Evolutionary conservation across 352 stramenopile species (phyloP), one percentile per base, ranked within the genome.

Genomic region (Phytophthora sp.): DNA sequence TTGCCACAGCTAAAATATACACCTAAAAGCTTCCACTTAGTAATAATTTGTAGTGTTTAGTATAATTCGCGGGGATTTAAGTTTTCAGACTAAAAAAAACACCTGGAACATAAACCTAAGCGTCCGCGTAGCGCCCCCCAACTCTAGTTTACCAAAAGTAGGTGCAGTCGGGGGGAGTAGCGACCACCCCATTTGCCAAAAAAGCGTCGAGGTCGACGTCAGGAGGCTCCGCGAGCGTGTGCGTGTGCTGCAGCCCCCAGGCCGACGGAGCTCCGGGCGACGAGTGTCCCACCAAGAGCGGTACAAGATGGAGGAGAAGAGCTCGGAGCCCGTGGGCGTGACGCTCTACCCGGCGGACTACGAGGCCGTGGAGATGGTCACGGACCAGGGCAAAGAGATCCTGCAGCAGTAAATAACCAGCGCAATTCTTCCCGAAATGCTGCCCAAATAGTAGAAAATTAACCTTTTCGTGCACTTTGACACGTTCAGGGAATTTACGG

Each of bases 301-400:
- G 32, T 66, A 71, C 18, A 55, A 54, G n/a, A 81, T 87, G 66
- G 75, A 87, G 26, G 64, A 78, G 41, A 76, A 81, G 48, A 69
- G 71, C 52, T 51, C 55, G 37, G 71, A 84, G 24, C 23, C 34
- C 26, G 82, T 92, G 66, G 82, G 69, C 58, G 82, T 94, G 62
- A 87, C 84, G 75, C 86, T 94, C 43, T 92, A 84, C 66, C 86
- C 84, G 61, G 76, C 79, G 48, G 78, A 92, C 69, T 94, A 92
- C 39, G 79, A 86, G 65, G 67, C 74, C 11, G 79, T 96, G 24
- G 87, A 94, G 69, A 82, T 92, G 71, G 69, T 94, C 50, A 89
- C 86, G 46, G 83, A 92, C 39, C 66, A 91, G 54, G 82, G 83
- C 66, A 75, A 89, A 41, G 87, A 96, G 69, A 87, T 92, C 59